Evolutionary conservation across 352 stramenopile species (phyloP), one percentile per base, ranked within the genome.

Genomic region (Saprolegnia parasitica): DNA sequence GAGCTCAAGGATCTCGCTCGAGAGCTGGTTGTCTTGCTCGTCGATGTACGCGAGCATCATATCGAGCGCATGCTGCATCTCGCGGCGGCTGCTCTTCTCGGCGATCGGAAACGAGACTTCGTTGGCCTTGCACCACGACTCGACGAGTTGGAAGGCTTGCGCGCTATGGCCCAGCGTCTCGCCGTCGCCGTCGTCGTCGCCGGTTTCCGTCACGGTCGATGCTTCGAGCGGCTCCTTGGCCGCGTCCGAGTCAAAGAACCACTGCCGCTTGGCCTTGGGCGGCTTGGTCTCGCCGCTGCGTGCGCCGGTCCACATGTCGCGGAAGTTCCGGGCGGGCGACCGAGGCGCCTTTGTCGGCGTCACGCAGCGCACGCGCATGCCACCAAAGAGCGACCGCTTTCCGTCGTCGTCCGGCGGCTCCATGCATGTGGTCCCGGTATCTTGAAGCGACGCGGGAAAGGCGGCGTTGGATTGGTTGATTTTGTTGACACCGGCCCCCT

Each of bases 21-120:
- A 62, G 54, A 70, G 45, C 29, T 70, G 63, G 26, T 70, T 70
- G 32, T 70, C 63, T 62, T 70, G 63, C n/a, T 60, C 16, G 50
- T 70, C 45, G 10, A 70, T 70, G 10, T 46, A 47, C 20, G 42
- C 37, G 21, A 70, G 39, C 13, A 70, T 58, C 2, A 23, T 11
- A 46, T 70, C 63, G 37, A 61, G 61, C 49, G 37, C n/a, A 32
- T 24, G 4, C 26, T 37, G n/a, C 24, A 35, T 5, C 62, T 58
- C 13, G 26, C 40, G 13, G 26, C n/a, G 16, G 20, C 13, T 47
- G 47, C 18, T 40, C 20, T 61, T 60, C 26, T 70, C 11, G 4
- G 32, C 39, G 40, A 29, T 13, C 10, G 62, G 13, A 24, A 16
- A 37, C 8, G 55, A 3, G 2, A 70, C 21, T 13, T 50, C 49